phyloP scores from a whole-genome alignment of 805 yeast genomes.

The Saccharomyces eubayanus region DNA sequence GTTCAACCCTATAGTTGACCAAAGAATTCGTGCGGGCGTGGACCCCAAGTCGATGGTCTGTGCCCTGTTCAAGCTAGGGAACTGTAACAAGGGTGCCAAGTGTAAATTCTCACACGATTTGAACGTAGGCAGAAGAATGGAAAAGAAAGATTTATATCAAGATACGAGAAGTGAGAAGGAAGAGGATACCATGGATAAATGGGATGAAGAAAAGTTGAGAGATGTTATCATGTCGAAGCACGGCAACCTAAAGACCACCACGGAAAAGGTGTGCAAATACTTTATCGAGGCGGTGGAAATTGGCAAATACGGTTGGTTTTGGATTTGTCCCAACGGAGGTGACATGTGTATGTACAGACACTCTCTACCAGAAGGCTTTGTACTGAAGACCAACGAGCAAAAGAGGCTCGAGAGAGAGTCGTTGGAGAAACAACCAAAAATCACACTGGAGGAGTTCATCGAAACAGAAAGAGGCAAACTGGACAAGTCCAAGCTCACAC shows the following conservation, averaged over 20 bases:
- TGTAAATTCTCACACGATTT: conserved; percentile 94
- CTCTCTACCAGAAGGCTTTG: conserved; percentile 94
- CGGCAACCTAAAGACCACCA: conserved; percentile 88
- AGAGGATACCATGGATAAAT: conserved; percentile 83
- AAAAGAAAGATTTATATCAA: conserved; percentile 84
- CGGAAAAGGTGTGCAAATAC: conserved; percentile 87
- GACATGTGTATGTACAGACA: conserved; percentile 89
- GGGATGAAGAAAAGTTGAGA: conserved; percentile 95
- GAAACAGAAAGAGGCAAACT: conserved; percentile 86
- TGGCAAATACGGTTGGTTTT: conserved; percentile 97
- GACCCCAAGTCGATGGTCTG: conserved; percentile 93
- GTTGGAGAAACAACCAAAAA: conserved; percentile 73
- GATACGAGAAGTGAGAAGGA: conserved; percentile 69
- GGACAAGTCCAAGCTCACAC: conserved; percentile 66
- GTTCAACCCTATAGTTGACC: conserved; percentile 59
- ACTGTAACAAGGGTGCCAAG: conserved; percentile 68
- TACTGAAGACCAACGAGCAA: conserved; percentile 93
- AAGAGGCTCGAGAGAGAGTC: conserved; percentile 82
- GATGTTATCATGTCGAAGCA: conserved; percentile 82
- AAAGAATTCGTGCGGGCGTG: conserved; percentile 91
- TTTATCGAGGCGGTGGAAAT: conserved; percentile 96
- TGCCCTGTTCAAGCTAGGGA: conserved; percentile 78
- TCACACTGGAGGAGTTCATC: conserved; percentile 90
- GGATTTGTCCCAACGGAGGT: conserved; percentile 95
- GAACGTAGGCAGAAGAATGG: conserved; percentile 75